These are phyloP conservation scores for Thraustotheca clavata DNA, from an alignment of 352 stramenopile genomes.

Conservation along the genomic window DNA sequence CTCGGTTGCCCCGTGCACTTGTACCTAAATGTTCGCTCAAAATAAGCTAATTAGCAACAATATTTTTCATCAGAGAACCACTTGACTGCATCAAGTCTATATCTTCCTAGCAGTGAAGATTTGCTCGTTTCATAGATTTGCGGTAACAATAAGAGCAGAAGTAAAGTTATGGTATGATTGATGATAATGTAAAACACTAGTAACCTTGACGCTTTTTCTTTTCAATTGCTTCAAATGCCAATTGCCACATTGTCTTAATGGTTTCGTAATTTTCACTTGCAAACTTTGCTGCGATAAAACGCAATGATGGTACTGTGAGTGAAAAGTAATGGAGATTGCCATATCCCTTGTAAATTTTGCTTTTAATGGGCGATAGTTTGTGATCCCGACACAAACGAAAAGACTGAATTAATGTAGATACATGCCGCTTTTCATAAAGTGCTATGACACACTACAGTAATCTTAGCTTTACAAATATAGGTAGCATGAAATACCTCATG, in stretches of 20 bases:
- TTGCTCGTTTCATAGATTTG: too few relatives aligned
- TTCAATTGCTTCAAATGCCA: constrained; percentile 74
- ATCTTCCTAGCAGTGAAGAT: too few relatives aligned
- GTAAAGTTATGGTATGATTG: too few relatives aligned
- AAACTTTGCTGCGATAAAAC: constrained; percentile 76
- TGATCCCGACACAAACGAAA: constrained; percentile 75
- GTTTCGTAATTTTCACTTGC: constrained; percentile 75
- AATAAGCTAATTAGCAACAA: too few relatives aligned
- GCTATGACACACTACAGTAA: constrained; percentile 68
- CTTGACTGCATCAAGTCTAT: too few relatives aligned
- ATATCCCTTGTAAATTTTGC: constrained; percentile 84
- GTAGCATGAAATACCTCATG: constrained; percentile 68
- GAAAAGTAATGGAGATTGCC: constrained; percentile 82
- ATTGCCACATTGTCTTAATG: constrained; percentile 73
- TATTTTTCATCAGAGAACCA: too few relatives aligned
- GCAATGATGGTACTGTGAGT: constrained; percentile 64
- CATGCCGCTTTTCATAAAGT: constrained; percentile 71
- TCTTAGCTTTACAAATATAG: too few relatives aligned
- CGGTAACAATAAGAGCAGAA: too few relatives aligned
- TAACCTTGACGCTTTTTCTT: constrained; percentile 51
- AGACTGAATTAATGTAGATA: constrained; percentile 77
- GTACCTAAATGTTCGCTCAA: constrained; percentile 76
- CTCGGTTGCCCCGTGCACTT: constrained; percentile 65
- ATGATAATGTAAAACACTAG: neutral
- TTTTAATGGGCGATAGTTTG: constrained; percentile 80